These are phyloP conservation scores for Pleoardoris graminearum DNA, from an alignment of 2,329 filamentous ascomycete species.

Conservation along the genomic window DNA sequence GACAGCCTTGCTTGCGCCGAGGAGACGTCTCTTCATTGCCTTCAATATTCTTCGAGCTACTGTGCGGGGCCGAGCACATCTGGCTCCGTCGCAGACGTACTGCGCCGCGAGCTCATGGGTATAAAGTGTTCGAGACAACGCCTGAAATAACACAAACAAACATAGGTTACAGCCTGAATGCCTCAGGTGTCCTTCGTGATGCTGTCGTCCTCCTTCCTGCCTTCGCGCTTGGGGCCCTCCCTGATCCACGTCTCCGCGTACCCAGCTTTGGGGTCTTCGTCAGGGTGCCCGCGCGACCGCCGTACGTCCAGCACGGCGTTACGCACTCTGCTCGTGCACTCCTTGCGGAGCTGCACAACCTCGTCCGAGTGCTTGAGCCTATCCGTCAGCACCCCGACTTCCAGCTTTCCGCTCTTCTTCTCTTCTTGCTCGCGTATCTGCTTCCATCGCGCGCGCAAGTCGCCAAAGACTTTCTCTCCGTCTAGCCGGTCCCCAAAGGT, in stretches of 20 bases:
- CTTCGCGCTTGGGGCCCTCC: constrained; percentile 58
- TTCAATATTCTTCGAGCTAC: too few relatives aligned
- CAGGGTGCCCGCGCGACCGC: constrained; percentile 70
- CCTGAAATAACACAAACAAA: constrained; percentile 2
- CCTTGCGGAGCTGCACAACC: constrained; percentile 73
- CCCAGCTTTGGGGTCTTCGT: constrained; percentile 77
- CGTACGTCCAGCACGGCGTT: constrained; percentile 80
- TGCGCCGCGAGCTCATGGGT: too few relatives aligned
- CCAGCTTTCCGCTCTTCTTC: constrained; percentile 48
- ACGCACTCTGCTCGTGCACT: constrained; percentile 77
- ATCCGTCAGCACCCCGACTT: constrained; percentile 65
- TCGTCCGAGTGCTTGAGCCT: constrained; percentile 71
- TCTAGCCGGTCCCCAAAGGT: constrained; percentile 81
- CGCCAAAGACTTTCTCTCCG: constrained; percentile 73
- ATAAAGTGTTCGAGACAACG: too few relatives aligned
- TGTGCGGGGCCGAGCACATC: background rate
- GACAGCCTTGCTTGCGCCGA: constrained; percentile 44
- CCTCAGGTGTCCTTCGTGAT: constrained; percentile 60
- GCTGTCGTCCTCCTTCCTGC: constrained; percentile 64
- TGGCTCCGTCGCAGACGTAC: background rate
- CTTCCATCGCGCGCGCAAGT: constrained; percentile 74
- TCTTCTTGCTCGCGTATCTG: constrained; percentile 61
- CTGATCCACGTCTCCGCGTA: constrained; percentile 79
- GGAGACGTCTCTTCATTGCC: background rate
- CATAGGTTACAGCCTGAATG: constrained; percentile 11